Base-by-base conservation (phyloP, 176 grass and related monocot genomes). In the Canna indica region DNA sequence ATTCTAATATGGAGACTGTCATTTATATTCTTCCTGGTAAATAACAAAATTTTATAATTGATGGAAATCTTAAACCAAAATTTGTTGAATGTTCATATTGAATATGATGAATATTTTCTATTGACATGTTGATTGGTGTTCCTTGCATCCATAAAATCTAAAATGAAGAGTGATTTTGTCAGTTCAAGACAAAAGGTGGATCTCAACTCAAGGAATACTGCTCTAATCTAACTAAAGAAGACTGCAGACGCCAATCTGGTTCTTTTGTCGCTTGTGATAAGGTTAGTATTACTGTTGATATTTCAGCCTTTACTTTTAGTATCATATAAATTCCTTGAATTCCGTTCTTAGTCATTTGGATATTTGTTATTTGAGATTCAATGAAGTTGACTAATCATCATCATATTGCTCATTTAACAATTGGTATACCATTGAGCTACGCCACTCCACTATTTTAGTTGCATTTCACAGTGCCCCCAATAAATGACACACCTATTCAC, bases 151-250 rank as follows among this genome's bases (percentile, higher is more conserved):
- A 38, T 34, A 1, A 25, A 36, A 68, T 85, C 56, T 56, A 5
- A 77, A 14, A 27, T 32, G 31, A 47, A 24, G 4, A 20, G 24
- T 59, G 32, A 62, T 75, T 56, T 86, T 78, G 39, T 56, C 78
- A 96, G 88, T 96, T 96, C 74, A 96, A 96, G 74, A 91, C 91
- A 66, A 96, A 96, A 79, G 91, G 91, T 74, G 91, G 91, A 8
- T 96, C 91, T 42, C 91, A 96, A 73, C 91, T 96, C 30, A 96
- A 96, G 80, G 91, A 96, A 79, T 96, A 96, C 31, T 96, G 91
- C 36, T 88, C 91, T 34, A 91, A 96, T 80, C 81, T 96, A 74
- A 96, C 91, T 42, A 96, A 96, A 81, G 91, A 96, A 83, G 91
- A 96, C 81, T 96, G 91, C 73, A 69, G 91, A 44, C 85, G 83